These are phyloP conservation scores for Sporobolus alterniflorus DNA, from an alignment of 202 grass and related monocot genomes.

Conservation along the genomic window DNA sequence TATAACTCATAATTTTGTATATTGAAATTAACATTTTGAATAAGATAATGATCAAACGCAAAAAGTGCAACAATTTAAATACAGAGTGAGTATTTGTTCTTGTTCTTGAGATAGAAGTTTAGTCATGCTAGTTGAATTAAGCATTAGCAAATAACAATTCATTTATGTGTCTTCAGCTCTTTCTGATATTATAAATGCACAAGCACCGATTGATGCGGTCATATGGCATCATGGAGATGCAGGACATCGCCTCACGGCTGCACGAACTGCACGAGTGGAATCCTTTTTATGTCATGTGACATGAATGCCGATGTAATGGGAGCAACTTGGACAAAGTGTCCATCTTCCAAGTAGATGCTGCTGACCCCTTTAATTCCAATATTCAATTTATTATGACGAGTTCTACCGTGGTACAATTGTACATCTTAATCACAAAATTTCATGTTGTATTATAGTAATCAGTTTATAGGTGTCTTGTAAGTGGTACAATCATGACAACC, in stretches of 20 bases:
- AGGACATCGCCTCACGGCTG: background rate
- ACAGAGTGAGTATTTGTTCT: no score
- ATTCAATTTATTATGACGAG: conserved; percentile 13
- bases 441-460: background rate
- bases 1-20: no score
- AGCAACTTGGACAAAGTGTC: conserved; percentile 11
- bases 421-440: conserved; percentile 24
- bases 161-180: background rate
- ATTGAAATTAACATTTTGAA: no score
- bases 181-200: background rate
- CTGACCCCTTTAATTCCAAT: background rate
- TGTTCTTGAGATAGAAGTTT: background rate
- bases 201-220: conserved; percentile 6
- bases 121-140: background rate
- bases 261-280: background rate
- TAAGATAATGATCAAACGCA: no score
- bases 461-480: conserved; percentile 11
- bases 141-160: background rate
- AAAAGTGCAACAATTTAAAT: no score
- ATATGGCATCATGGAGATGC: conserved; percentile 35
- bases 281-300: background rate
- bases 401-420: conserved; percentile 1
- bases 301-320: background rate
- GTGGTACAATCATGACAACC: background rate
- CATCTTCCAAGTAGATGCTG: background rate